Evolutionary conservation across 2,329 filamentous ascomycete genomes (phyloP), one percentile per base, ranked within the genome.

Genomic region (Colletotrichum sp.): DNA sequence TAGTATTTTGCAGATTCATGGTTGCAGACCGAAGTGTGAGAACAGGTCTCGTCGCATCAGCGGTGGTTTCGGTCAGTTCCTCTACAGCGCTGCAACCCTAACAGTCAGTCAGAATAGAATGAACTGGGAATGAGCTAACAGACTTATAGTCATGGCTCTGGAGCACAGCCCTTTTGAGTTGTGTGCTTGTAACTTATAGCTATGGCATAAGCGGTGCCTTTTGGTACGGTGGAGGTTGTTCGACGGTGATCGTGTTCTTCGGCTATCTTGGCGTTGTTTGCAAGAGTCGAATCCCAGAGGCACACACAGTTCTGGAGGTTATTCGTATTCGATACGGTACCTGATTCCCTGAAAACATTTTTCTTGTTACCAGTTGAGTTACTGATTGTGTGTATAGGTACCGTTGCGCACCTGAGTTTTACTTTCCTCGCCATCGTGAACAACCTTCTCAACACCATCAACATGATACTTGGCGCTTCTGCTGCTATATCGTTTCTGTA

Each of bases 161-260:
- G 88, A 89, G 87, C 26, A 90, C 89, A 0, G 88, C 89, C 0
- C 85, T 90, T 77, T 82, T 91, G 1, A 88, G 88, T 1, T 88
- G 87, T 12, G 85, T 85, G 0, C 83, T 90, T 4, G 88, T 90
- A 1, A 89, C 89, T 1, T 91, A 91, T 77, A 85, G 86, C 66
- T 90, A 89, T 78, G 90, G 90, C 0, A 83, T 91, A 3, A 87
- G 89, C 2, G 89, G 89, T 0, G 89, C 89, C 0, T 91, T 92
- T 71, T 92, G 89, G 90, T 92, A 89, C 75, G 89, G 89, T 4
- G 89, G 89, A 62, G 90, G 89, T 3, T 89, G 88, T 66, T 89
- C 87, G 12, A 88, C 89, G 0, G 90, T 90, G 88, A 91, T 91
- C 59, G 88, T 89, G 0, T 90, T 91, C 79, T 90, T 91, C 65